Conservation (phyloP, 441 rosid genomes). For the Hura crepitans region DNA sequence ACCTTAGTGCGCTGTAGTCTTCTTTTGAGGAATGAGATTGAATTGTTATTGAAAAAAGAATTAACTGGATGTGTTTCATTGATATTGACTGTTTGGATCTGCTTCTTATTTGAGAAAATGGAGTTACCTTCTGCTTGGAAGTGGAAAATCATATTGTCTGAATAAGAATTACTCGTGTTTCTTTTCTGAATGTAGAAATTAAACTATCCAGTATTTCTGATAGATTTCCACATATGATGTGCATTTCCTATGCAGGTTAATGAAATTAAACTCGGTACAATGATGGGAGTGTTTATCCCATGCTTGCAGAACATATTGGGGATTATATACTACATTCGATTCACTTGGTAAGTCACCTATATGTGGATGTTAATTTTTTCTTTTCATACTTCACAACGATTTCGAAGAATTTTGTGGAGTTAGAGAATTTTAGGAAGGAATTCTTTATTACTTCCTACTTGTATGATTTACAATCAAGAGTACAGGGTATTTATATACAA, state of each 20-base stretch:
- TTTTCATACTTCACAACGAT: constrained; percentile 6
- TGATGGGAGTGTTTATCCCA: constrained; percentile 99
- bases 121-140: background rate
- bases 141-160: background rate
- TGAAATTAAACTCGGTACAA: constrained; percentile 76
- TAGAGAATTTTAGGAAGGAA: too few species aligned
- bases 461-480: too few species aligned
- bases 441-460: too few species aligned
- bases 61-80: background rate
- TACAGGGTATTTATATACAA: too few species aligned
- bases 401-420: too few species aligned
- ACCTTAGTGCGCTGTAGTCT: background rate
- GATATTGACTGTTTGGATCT: background rate
- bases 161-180: background rate
- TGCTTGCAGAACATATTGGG: constrained; percentile 98
- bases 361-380: constrained; percentile 9
- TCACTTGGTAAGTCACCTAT: constrained; percentile 64
- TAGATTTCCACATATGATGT: constrained; percentile 27
- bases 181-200: background rate
- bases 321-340: constrained; percentile 96
- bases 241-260: constrained; percentile 53
- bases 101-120: background rate
- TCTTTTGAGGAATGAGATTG: background rate
- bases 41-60: background rate
- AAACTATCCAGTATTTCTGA: constrained; percentile 20